phyloP scores from a whole-genome alignment of 2,329 filamentous ascomycete genomes.

The Trichophaea hybrida region DNA sequence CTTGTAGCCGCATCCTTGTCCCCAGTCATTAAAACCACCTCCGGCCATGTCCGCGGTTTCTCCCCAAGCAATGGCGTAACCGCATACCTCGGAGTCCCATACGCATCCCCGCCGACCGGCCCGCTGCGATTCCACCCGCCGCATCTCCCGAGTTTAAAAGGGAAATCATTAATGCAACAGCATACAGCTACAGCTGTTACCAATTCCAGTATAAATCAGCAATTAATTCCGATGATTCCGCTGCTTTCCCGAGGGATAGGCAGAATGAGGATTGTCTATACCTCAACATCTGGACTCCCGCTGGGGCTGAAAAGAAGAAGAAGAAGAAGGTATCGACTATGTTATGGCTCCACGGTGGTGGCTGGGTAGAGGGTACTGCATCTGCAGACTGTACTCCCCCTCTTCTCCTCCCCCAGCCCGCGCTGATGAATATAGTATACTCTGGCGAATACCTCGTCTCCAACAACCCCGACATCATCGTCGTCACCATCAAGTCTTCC shows the following conservation, averaged over 20 bases:
- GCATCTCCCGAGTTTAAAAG: neutral
- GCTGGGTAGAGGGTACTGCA: slow-evolving; percentile 28
- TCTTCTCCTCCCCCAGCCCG: slow-evolving; percentile 9
- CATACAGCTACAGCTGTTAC: neutral
- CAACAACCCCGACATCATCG: slow-evolving; percentile 27
- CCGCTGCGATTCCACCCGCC: slow-evolving; percentile 24
- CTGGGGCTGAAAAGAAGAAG: too few species aligned
- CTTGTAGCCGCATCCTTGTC: too few species aligned
- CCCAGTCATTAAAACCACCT: too few species aligned
- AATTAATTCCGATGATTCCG: neutral
- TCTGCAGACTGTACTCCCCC: slow-evolving; percentile 12
- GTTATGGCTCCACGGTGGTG: slow-evolving; percentile 9
- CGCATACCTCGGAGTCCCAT: slow-evolving; percentile 32
- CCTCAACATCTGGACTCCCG: slow-evolving; percentile 2
- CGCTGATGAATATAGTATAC: slow-evolving; percentile 27
- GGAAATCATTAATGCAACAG: slow-evolving; percentile 2
- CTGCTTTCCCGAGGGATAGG: too few species aligned
- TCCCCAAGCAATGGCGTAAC: slow-evolving; percentile 26
- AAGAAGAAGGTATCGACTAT: slow-evolving; percentile 26
- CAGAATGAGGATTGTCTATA: slow-evolving; percentile 4
- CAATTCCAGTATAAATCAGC: neutral
- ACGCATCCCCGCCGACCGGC: slow-evolving; percentile 28
- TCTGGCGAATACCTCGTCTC: neutral
- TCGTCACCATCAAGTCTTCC: slow-evolving; percentile 27
- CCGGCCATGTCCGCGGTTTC: neutral